Conservation (phyloP, 352 stramenopile species). For the Phytophthora kernoviae region DNA sequence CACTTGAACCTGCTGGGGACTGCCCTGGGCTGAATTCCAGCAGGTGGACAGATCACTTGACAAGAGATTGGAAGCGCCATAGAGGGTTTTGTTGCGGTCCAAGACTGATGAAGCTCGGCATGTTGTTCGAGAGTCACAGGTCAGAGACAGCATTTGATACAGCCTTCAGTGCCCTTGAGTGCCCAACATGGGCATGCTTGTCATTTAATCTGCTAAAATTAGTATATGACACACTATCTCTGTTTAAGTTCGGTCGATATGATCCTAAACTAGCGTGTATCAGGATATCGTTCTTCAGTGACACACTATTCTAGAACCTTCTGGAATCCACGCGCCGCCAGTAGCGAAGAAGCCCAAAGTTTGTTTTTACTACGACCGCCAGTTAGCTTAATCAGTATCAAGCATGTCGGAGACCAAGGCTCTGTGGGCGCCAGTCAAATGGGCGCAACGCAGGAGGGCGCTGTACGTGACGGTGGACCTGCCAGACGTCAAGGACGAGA, state of each 20-base stretch:
- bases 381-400: too few relatives aligned
- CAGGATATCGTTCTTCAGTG: neutral
- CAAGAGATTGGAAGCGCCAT: slow-evolving; percentile 65
- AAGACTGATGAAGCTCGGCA: slow-evolving; percentile 74
- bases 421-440: slow-evolving; percentile 93
- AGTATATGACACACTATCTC: too few relatives aligned
- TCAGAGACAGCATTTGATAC: slow-evolving; percentile 35
- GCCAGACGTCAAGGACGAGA: slow-evolving; percentile 93
- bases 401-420: slow-evolving; percentile 52
- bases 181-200: too few relatives aligned
- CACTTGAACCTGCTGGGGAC: slow-evolving; percentile 65
- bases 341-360: slow-evolving; percentile 1
- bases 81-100: slow-evolving; percentile 67
- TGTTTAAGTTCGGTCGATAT: too few relatives aligned
- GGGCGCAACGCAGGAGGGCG: slow-evolving; percentile 96
- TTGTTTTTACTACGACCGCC: neutral
- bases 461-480: slow-evolving; percentile 97
- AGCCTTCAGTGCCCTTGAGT: too few relatives aligned
- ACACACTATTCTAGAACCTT: slow-evolving; percentile 19
- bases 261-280: too few relatives aligned
- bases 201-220: too few relatives aligned
- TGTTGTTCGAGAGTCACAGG: slow-evolving; percentile 42
- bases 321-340: slow-evolving; percentile 31
- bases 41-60: slow-evolving; percentile 50
- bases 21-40: slow-evolving; percentile 76